These are phyloP conservation scores for Mortierella sp. DNA, from an alignment of 371 early-diverging fungal genomes.

Conservation along the genomic window DNA sequence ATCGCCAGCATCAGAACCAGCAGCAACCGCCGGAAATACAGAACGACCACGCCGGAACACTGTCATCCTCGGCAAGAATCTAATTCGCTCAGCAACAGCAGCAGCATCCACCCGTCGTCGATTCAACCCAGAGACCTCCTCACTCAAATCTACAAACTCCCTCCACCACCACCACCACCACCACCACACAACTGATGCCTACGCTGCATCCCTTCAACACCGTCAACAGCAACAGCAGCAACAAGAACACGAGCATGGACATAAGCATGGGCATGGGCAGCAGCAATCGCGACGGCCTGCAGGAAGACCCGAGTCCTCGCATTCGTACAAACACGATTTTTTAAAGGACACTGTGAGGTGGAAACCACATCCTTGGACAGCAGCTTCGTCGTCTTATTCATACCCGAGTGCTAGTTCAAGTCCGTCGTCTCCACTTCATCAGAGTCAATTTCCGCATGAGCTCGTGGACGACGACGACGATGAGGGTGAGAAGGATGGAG, in stretches of 20 bases:
- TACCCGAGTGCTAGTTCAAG: slow-evolving; percentile 16
- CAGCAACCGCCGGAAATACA: not conserved
- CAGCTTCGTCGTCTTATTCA: not conserved
- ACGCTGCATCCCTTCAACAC: not conserved
- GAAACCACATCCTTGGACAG: slow-evolving; percentile 20
- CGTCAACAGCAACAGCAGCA: too few relatives aligned
- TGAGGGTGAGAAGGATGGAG: not conserved
- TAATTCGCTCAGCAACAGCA: not conserved
- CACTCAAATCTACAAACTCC: slow-evolving; percentile 2
- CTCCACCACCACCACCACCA: not conserved
- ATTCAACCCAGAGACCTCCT: not conserved
- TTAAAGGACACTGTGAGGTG: slow-evolving; percentile 21
- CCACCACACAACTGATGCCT: not conserved
- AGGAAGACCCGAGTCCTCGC: slow-evolving; percentile 22
- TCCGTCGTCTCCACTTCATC: slow-evolving; percentile 13
- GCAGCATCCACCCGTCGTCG: not conserved
- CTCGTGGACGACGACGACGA: not conserved
- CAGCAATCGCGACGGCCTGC: not conserved
- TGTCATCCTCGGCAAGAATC: not conserved
- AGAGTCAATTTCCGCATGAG: slow-evolving; percentile 28
- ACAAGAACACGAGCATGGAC: too few relatives aligned
- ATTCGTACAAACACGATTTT: slow-evolving; percentile 52
- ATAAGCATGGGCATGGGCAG: not conserved
- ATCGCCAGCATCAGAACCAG: not conserved
- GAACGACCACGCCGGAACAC: slow-evolving; percentile 23